Evolutionary conservation across 1,284 basidiomycete genomes (phyloP).

Genomic region (Mycena citricolor): DNA sequence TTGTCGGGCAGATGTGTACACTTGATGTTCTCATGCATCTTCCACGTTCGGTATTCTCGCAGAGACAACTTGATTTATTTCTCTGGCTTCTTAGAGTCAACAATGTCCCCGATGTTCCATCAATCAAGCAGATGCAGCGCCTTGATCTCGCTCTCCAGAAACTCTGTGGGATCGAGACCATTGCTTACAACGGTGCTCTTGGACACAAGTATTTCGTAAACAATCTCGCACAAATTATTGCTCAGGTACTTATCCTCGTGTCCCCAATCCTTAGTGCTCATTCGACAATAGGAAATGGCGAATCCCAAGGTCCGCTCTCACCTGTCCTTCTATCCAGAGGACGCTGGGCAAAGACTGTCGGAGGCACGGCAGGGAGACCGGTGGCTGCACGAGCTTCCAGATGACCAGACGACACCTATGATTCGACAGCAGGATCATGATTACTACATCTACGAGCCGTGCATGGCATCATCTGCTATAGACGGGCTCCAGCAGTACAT

Average conservation of each 20-base stretch:
- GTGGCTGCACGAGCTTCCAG: conserved; percentile 29
- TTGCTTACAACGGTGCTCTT: conserved; percentile 32
- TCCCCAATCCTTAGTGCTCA: not conserved
- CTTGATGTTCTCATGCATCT: conserved; percentile 37
- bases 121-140: conserved; percentile 28
- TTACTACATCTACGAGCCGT: conserved; percentile 34
- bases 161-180: conserved; percentile 32
- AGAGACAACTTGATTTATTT: conserved; percentile 33
- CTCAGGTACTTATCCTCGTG: conserved; percentile 30
- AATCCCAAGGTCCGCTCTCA: conserved; percentile 29
- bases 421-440: conserved; percentile 26
- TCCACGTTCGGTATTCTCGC: conserved; percentile 35
- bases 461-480: conserved; percentile 22
- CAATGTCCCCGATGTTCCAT: conserved; percentile 32
- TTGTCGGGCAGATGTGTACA: conserved; percentile 30
- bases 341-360: conserved; percentile 23
- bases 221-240: conserved; percentile 30
- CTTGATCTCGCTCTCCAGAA: conserved; percentile 29
- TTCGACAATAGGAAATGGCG: conserved; percentile 31
- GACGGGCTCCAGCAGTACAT: conserved; percentile 21
- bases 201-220: conserved; percentile 37
- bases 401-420: conserved; percentile 31
- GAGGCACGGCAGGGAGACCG: conserved; percentile 29
- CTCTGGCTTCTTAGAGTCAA: conserved; percentile 33
- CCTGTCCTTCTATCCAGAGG: conserved; percentile 34